These are phyloP conservation scores for Candida saitoana DNA, from an alignment of 805 yeast species.

Conservation along the genomic window DNA sequence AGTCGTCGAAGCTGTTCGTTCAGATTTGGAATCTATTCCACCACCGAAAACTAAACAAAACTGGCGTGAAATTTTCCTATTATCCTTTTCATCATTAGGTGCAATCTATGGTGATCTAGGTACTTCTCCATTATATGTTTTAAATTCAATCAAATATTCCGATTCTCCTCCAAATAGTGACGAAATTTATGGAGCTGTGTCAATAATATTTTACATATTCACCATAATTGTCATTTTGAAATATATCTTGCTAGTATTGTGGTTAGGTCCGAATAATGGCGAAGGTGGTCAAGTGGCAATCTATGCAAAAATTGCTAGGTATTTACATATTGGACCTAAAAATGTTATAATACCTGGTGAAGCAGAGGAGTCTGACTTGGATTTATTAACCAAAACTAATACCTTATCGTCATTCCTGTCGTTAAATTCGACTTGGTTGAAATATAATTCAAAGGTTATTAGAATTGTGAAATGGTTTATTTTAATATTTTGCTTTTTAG, in stretches of 20 bases:
- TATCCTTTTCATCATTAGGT: slow-evolving; percentile 49
- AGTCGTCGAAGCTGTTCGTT: slow-evolving; percentile 3
- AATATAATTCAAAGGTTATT: slow-evolving; percentile 22
- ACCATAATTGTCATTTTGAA: slow-evolving; percentile 50
- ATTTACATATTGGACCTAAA: slow-evolving; percentile 42
- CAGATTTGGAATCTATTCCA: slow-evolving; percentile 7
- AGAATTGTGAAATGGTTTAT: slow-evolving; percentile 29
- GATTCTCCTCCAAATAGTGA: slow-evolving; percentile 28
- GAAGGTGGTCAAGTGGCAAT: slow-evolving; percentile 67
- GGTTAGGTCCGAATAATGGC: slow-evolving; percentile 52
- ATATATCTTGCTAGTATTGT: slow-evolving; percentile 46
- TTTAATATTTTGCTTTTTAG: slow-evolving; percentile 41
- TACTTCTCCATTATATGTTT: slow-evolving; percentile 55
- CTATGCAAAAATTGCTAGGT: slow-evolving; percentile 52
- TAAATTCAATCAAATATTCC: slow-evolving; percentile 30
- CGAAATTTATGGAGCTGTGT: slow-evolving; percentile 47
- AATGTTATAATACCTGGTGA: slow-evolving; percentile 44
- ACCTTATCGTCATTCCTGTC: slow-evolving; percentile 28
- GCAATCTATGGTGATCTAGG: slow-evolving; percentile 65
- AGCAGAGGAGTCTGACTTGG: slow-evolving; percentile 25
- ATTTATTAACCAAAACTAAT: slow-evolving; percentile 32
- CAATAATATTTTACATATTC: slow-evolving; percentile 53
- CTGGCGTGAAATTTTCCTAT: slow-evolving; percentile 19
- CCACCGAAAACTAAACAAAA: slow-evolving; percentile 11
- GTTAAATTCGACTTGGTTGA: slow-evolving; percentile 11